Conservation (phyloP, 345 rosid species). For the Microcos paniculata region DNA sequence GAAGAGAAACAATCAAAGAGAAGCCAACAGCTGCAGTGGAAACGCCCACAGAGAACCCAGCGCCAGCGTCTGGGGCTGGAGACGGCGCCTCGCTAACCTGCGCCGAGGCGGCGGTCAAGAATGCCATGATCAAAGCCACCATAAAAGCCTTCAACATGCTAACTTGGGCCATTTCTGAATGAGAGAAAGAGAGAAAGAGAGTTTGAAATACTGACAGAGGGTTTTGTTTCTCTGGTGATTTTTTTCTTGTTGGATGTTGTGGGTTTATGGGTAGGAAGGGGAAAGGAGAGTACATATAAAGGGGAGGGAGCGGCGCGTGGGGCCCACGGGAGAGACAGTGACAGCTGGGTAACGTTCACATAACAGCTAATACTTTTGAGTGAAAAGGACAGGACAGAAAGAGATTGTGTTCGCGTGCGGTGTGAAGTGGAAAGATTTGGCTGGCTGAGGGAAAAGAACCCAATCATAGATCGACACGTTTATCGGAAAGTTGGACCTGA, state of each 20-base stretch:
- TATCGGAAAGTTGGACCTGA: too few species aligned
- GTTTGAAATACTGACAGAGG: too few species aligned
- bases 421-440: too few species aligned
- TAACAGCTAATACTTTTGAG: not conserved
- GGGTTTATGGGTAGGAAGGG: not conserved
- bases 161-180: conserved; percentile 28
- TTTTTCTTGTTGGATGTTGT: too few species aligned
- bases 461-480: too few species aligned
- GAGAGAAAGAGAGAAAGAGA: not conserved
- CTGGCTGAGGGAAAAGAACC: too few species aligned
- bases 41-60: conserved; percentile 26
- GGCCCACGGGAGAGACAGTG: not conserved
- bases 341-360: conserved; percentile 25
- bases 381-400: not conserved
- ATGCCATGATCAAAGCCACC: conserved; percentile 12
- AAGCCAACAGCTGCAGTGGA: conserved; percentile 25
- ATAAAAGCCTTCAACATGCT: conserved; percentile 19
- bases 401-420: not conserved
- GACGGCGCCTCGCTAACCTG: conserved; percentile 40
- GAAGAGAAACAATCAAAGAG: conserved; percentile 30
- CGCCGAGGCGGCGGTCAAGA: conserved; percentile 29
- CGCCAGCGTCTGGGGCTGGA: conserved; percentile 30
- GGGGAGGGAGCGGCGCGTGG: conserved; percentile 12
- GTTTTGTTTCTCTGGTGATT: too few species aligned
- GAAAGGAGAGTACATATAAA: not conserved